phyloP scores from a whole-genome alignment of 192 early-diverging fungal species.

The Anaeromyces robustus region DNA sequence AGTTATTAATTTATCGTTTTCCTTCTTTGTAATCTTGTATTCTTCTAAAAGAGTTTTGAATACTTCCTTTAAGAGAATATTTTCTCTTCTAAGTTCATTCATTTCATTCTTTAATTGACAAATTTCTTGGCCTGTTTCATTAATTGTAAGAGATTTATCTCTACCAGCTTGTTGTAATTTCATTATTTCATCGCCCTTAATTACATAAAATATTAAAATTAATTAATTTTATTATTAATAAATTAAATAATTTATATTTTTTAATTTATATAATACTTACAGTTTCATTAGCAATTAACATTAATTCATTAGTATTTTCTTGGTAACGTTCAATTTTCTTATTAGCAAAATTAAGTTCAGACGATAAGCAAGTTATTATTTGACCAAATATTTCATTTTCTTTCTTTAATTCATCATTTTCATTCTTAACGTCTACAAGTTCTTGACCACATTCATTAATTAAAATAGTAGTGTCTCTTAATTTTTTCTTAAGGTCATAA shows the following conservation, averaged over 20 bases:
- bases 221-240: background rate
- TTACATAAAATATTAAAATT: background rate
- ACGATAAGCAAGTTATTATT: background rate
- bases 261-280: background rate
- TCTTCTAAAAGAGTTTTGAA: background rate
- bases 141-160: background rate
- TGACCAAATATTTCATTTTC: background rate
- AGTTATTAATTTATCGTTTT: background rate
- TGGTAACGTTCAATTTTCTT: background rate
- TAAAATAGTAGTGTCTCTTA: background rate
- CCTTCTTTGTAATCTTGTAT: background rate
- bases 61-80: background rate
- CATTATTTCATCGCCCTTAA: background rate
- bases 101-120: background rate
- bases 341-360: background rate
- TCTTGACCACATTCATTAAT: background rate
- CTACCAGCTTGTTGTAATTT: background rate
- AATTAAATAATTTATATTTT: no score
- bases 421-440: background rate
- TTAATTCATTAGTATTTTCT: background rate
- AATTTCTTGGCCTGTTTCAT: background rate
- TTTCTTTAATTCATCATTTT: background rate
- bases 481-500: background rate
- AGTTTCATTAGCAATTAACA: background rate
- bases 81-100: background rate